phyloP scores from a whole-genome alignment of 495 filamentous ascomycete genomes.

The Annulohypoxylon moriforme region DNA sequence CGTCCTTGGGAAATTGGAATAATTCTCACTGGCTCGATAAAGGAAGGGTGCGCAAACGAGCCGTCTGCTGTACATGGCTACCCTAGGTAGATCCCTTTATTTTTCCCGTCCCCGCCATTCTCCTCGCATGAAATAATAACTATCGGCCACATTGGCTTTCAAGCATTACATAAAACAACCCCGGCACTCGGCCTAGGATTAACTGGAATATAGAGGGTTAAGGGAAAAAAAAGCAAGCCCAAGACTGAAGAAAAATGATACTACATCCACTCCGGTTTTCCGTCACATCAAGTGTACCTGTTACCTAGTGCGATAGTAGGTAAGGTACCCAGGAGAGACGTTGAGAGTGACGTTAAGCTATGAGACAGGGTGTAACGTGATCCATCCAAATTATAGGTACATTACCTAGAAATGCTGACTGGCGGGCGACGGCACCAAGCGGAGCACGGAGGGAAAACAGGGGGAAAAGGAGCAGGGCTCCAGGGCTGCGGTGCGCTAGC shows the following conservation, averaged over 20 bases:
- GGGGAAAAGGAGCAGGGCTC: conserved; percentile 1
- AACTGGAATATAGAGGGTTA: not conserved
- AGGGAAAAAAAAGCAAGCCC: not conserved
- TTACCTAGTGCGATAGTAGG: conserved; percentile 2
- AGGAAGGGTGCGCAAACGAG: conserved; percentile 28
- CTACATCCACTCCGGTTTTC: not conserved
- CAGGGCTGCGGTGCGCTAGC: conserved; percentile 36
- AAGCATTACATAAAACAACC: not conserved
- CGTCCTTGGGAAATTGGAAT: conserved; percentile 41
- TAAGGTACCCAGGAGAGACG: conserved; percentile 3
- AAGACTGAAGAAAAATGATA: not conserved
- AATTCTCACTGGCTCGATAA: conserved; percentile 23
- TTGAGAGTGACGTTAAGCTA: conserved; percentile 13
- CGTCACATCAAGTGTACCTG: not conserved
- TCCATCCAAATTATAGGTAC: not conserved
- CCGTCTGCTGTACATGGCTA: conserved; percentile 4
- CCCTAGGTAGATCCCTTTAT: conserved; percentile 12
- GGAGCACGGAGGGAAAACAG: not conserved
- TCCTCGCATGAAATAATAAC: conserved; percentile 22
- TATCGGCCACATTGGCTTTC: conserved; percentile 1
- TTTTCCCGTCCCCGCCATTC: conserved; percentile 5
- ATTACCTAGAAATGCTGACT: not conserved
- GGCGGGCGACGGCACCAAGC: conserved; percentile 18
- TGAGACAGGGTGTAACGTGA: conserved; percentile 29
- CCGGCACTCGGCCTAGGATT: not conserved